Evolutionary conservation across 768 basidiomycete genomes (phyloP).

Genomic region (Mycena maculata): DNA sequence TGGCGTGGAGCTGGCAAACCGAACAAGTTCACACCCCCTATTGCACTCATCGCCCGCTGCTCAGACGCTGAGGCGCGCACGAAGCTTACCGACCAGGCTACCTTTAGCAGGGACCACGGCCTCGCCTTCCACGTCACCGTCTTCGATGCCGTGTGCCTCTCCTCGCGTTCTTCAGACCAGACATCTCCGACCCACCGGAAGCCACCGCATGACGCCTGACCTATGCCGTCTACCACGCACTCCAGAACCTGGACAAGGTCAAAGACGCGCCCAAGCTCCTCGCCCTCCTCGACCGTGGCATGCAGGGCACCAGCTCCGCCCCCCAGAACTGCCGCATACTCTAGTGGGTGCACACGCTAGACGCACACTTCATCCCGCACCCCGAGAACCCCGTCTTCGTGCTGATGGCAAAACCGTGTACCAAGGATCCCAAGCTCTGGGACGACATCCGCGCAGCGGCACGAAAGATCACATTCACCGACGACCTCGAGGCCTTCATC

Average conservation of each 20-base stretch:
- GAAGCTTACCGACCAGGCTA: not conserved
- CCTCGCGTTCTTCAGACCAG: not conserved
- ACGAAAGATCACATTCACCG: not conserved
- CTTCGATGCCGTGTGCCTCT: not conserved
- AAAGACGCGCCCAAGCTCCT: too few species aligned
- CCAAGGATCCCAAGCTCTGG: conserved; percentile 1
- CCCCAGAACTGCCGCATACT: not conserved
- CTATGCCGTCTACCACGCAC: not conserved
- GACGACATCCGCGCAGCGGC: conserved; percentile 1
- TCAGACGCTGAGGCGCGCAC: not conserved
- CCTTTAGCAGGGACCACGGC: not conserved
- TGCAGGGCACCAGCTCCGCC: not conserved
- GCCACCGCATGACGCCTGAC: not conserved
- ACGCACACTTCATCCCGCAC: not conserved
- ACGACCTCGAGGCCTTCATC: conserved; percentile 4
- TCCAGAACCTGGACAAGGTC: too few species aligned
- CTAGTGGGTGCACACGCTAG: not conserved
- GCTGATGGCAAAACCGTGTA: conserved; percentile 2
- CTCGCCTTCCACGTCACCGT: not conserved
- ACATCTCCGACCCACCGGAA: not conserved
- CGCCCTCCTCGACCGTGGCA: conserved; percentile 2
- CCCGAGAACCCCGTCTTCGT: conserved; percentile 2
- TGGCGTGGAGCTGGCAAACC: not conserved
- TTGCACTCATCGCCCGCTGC: not conserved
- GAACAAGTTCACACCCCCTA: not conserved